These are phyloP conservation scores for Phytophthora multivora DNA, from an alignment of 352 stramenopile genomes.

Conservation along the genomic window DNA sequence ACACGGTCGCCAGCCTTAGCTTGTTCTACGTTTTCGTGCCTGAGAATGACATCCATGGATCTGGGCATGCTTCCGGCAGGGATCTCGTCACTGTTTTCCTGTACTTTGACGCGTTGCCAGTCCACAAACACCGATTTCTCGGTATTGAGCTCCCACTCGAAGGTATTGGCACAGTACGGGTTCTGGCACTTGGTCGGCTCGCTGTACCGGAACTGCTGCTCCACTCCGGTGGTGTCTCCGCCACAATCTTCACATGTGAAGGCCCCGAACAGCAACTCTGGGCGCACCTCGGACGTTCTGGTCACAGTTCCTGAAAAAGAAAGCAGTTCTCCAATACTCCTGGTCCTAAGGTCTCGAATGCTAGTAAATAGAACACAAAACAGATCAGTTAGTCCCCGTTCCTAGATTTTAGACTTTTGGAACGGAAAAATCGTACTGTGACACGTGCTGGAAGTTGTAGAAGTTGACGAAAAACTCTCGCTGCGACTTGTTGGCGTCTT, in stretches of 20 bases:
- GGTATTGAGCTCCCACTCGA: conserved; percentile 83
- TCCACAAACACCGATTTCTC: conserved; percentile 97
- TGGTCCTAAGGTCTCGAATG: conserved; percentile 92
- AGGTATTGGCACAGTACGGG: conserved; percentile 93
- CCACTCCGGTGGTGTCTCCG: conserved; percentile 89
- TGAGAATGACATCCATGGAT: conserved; percentile 97
- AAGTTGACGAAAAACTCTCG: conserved; percentile 90
- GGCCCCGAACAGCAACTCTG: conserved; percentile 95
- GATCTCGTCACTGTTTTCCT: conserved; percentile 99
- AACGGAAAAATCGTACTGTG: conserved; percentile 47
- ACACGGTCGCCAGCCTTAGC: conserved; percentile 96
- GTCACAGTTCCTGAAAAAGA: conserved; percentile 97
- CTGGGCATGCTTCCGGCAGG: conserved; percentile 97
- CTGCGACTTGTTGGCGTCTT: conserved; percentile 80
- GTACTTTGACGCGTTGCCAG: conserved; percentile 98
- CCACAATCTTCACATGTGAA: conserved; percentile 97
- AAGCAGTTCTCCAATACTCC: conserved; percentile 93
- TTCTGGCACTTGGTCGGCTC: conserved; percentile 97
- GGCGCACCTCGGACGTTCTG: conserved; percentile 96
- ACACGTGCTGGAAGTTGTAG: conserved; percentile 90
- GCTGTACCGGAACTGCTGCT: conserved; percentile 99
- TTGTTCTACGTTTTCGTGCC: conserved; percentile 98
- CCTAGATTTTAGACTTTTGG: conserved; percentile 9
- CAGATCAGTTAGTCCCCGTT: conserved; percentile 6
- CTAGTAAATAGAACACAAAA: conserved; percentile 51